These are phyloP conservation scores for Trichoderma aggressivum DNA, from an alignment of 2,329 filamentous ascomycete genomes.

Conservation along the genomic window DNA sequence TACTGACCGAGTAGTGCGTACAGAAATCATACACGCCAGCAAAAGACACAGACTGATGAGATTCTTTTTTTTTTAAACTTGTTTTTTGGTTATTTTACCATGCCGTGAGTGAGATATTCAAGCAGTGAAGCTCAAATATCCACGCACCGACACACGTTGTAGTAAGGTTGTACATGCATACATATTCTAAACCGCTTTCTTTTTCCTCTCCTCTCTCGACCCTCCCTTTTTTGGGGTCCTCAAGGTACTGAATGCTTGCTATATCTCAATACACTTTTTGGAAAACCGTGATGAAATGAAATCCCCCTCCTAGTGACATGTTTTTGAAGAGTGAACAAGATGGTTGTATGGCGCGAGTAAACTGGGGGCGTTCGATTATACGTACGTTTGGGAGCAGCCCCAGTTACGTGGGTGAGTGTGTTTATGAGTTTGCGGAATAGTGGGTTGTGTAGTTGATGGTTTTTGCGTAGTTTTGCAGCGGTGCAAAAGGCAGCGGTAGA, in stretches of 20 bases:
- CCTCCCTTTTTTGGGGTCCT: background rate
- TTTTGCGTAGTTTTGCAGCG: background rate
- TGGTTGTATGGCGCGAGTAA: background rate
- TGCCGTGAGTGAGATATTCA: background rate
- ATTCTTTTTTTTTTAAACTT: background rate
- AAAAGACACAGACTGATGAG: background rate
- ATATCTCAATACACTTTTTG: constrained; percentile 7
- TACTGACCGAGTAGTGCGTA: background rate
- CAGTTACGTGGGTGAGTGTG: background rate
- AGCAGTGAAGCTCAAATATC: background rate
- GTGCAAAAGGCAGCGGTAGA: background rate
- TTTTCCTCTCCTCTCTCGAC: background rate
- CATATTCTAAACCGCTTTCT: constrained; percentile 9
- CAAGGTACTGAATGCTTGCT: constrained; percentile 15
- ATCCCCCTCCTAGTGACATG: background rate
- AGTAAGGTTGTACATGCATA: background rate
- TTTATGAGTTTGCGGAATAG: background rate
- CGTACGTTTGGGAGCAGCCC: background rate
- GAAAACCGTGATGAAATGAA: background rate
- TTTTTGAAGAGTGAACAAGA: background rate
- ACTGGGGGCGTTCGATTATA: background rate
- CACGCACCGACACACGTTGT: background rate
- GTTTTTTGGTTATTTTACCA: constrained; percentile 2
- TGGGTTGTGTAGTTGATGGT: background rate
- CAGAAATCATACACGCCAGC: background rate